phyloP scores from a whole-genome alignment of 1,284 basidiomycete genomes.

The Irpex sp. region DNA sequence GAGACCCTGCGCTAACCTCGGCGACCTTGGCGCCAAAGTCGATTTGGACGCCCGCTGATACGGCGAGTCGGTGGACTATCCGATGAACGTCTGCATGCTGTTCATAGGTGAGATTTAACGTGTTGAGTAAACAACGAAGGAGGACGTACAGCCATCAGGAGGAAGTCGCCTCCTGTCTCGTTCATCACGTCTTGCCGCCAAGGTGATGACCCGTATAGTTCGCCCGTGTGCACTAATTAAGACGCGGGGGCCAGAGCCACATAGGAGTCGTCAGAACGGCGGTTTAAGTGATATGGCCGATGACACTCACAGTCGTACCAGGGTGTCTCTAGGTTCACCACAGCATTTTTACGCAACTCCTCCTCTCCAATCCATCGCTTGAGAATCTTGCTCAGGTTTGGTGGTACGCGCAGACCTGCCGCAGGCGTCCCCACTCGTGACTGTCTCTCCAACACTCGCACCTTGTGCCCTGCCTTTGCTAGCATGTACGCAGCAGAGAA shows the following conservation, averaged over 20 bases:
- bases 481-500: slow-evolving; percentile 50
- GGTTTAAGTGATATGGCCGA: neutral
- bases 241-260: neutral
- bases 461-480: slow-evolving; percentile 44
- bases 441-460: slow-evolving; percentile 45
- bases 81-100: slow-evolving; percentile 37
- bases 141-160: slow-evolving; percentile 44
- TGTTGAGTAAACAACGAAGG: slow-evolving; percentile 1
- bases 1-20: slow-evolving; percentile 10
- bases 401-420: slow-evolving; percentile 46
- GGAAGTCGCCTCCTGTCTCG: slow-evolving; percentile 52
- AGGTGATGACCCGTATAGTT: slow-evolving; percentile 40
- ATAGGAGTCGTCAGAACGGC: neutral
- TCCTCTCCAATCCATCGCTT: slow-evolving; percentile 46
- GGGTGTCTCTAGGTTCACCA: slow-evolving; percentile 25
- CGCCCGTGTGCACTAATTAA: slow-evolving; percentile 39
- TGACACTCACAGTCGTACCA: slow-evolving; percentile 27
- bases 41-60: slow-evolving; percentile 37
- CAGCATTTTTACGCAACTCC: slow-evolving; percentile 31
- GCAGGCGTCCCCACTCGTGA: slow-evolving; percentile 26
- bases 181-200: slow-evolving; percentile 52
- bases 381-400: slow-evolving; percentile 51
- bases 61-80: slow-evolving; percentile 38
- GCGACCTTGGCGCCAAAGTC: slow-evolving; percentile 36
- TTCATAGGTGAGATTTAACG: neutral